Conservation (phyloP, 768 basidiomycete genomes). For the Termitomyces sp. region DNA sequence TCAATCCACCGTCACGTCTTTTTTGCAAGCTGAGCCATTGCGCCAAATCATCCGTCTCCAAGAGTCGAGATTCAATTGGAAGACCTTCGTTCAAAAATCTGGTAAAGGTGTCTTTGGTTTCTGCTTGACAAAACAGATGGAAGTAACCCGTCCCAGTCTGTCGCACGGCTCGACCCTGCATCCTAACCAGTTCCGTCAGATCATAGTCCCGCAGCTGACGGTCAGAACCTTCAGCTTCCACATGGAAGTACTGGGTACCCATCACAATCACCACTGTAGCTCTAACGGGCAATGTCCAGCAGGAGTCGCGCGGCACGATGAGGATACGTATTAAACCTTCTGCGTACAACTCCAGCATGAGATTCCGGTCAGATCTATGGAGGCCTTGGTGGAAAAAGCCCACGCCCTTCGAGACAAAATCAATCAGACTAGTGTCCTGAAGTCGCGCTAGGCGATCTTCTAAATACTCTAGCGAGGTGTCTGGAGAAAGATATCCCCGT, state of each 20-base stretch:
- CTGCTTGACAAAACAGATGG: conserved; percentile 85
- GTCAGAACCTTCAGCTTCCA: conserved; percentile 40
- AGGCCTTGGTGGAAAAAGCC: conserved; percentile 83
- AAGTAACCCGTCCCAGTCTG: conserved; percentile 60
- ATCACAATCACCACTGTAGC: conserved; percentile 82
- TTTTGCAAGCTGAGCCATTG: conserved; percentile 41
- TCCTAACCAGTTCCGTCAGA: conserved; percentile 76
- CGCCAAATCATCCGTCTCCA: conserved; percentile 42
- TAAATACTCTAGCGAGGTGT: conserved; percentile 45
- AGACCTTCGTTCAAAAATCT: conserved; percentile 86
- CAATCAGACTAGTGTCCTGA: conserved; percentile 54
- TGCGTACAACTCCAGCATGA: conserved; percentile 77
- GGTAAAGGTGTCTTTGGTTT: conserved; percentile 73
- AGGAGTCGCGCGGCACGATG: conserved; percentile 75
- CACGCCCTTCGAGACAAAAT: conserved; percentile 80
- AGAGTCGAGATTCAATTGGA: conserved; percentile 79
- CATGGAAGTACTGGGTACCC: conserved; percentile 81
- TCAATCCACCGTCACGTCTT: conserved; percentile 29
- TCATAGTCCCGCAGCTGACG: conserved; percentile 77
- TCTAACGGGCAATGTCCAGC: conserved; percentile 86
- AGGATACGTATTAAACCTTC: conserved; percentile 78
- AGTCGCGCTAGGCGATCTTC: conserved; percentile 55
- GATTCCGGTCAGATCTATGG: conserved; percentile 54
- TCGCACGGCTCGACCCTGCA: conserved; percentile 85
- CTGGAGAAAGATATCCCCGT: conserved; percentile 58